A percentile compares a stretch with the other conserved stretches of the same genome.
Evolutionary conservation across 1,284 basidiomycete species (phyloP).

Genomic region (Meripilus lineatus): DNA sequence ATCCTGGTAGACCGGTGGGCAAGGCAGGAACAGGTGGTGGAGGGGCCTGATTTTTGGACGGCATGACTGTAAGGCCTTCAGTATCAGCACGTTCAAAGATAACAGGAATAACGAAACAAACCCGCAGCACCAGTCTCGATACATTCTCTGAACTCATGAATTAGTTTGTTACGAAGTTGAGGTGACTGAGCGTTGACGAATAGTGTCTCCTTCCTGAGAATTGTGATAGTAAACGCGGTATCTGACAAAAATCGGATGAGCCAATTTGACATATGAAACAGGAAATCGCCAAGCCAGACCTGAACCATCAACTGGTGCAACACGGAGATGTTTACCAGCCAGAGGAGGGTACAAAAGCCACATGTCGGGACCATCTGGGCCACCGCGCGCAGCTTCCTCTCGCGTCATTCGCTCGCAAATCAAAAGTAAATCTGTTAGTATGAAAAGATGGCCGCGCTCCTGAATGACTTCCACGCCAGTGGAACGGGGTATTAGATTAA

Average conservation of each 20-base stretch:
- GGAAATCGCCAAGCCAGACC: too few relatives aligned
- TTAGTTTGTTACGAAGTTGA: slow-evolving; percentile 60
- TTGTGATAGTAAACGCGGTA: slow-evolving; percentile 70
- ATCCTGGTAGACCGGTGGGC: slow-evolving; percentile 19
- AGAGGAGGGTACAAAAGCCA: slow-evolving; percentile 95
- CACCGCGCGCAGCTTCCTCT: slow-evolving; percentile 50
- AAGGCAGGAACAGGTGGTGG: slow-evolving; percentile 23
- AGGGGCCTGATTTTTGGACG: slow-evolving; percentile 43
- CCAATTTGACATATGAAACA: slow-evolving; percentile 18
- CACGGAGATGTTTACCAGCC: slow-evolving; percentile 87
- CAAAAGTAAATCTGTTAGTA: slow-evolving; percentile 91
- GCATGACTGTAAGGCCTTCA: slow-evolving; percentile 41
- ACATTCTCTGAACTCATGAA: slow-evolving; percentile 79
- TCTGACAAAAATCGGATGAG: slow-evolving; percentile 34
- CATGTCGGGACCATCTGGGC: slow-evolving; percentile 72
- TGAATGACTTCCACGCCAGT: slow-evolving; percentile 75
- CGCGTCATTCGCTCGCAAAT: slow-evolving; percentile 79
- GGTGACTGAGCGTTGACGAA: slow-evolving; percentile 62
- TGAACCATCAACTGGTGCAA: slow-evolving; percentile 57
- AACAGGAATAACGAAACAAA: slow-evolving; percentile 36
- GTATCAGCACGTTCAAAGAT: slow-evolving; percentile 5
- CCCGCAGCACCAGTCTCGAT: slow-evolving; percentile 75
- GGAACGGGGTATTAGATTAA: slow-evolving; percentile 76
- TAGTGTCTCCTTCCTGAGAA: slow-evolving; percentile 89
- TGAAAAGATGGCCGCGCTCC: slow-evolving; percentile 77